phyloP scores from a whole-genome alignment of 306 rosid species.

The Vachellia collinsii region DNA sequence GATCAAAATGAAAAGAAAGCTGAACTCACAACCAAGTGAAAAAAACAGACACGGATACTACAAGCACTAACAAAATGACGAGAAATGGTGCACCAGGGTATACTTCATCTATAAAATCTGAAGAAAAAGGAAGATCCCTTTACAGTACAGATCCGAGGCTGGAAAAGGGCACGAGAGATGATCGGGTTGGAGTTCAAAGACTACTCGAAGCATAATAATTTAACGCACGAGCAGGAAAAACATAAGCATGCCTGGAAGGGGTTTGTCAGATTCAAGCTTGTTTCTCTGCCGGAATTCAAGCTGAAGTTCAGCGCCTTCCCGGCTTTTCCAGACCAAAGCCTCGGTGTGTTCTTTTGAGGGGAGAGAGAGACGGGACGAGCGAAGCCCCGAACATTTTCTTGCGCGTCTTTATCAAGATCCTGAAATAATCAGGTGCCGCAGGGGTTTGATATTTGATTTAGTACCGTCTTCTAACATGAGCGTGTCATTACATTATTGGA shows the following conservation, averaged over 20 bases:
- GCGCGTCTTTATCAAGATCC: not conserved
- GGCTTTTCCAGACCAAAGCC: constrained; percentile 23
- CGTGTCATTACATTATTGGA: constrained; percentile 16
- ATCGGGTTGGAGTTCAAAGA: not conserved
- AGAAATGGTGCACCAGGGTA: not conserved
- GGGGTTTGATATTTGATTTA: not conserved
- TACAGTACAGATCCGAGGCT: constrained; percentile 45
- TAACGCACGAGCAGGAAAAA: constrained; percentile 1
- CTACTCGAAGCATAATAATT: not conserved
- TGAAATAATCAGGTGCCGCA: constrained; percentile 26
- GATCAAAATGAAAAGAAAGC: not conserved
- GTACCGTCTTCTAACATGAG: not conserved
- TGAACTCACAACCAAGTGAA: constrained; percentile 3
- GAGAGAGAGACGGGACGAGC: constrained; percentile 31
- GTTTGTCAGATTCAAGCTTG: constrained; percentile 1
- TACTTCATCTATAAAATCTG: constrained; percentile 24
- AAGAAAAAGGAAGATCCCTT: constrained; percentile 5
- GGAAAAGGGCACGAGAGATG: not conserved
- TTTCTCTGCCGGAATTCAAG: not conserved
- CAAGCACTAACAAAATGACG: not conserved
- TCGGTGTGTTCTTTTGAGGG: not conserved
- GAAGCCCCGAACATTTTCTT: not conserved
- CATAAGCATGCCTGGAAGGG: constrained; percentile 41
- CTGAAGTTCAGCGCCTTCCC: constrained; percentile 9
- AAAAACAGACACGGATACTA: not conserved